Conservation (phyloP, 495 filamentous ascomycete species). For the Trichoderma parareesei region DNA sequence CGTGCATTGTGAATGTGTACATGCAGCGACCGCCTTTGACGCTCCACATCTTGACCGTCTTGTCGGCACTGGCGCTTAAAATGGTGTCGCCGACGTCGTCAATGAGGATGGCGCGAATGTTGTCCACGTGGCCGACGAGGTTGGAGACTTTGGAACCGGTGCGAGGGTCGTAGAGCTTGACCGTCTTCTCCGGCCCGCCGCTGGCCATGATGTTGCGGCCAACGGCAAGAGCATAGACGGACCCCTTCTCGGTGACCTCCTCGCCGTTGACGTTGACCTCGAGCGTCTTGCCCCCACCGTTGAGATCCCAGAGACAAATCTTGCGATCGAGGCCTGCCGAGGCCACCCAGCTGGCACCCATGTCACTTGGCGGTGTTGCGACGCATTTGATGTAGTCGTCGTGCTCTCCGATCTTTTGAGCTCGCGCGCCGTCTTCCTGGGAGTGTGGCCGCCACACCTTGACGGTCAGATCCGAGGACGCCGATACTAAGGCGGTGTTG, state of each 20-base stretch:
- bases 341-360: conserved; percentile 76
- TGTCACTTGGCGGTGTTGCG: conserved; percentile 57
- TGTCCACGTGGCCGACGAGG: conserved; percentile 97
- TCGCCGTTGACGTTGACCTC: conserved; percentile 76
- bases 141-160: conserved; percentile 88
- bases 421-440: conserved; percentile 50
- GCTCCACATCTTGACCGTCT: conserved; percentile 97
- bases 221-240: conserved; percentile 81
- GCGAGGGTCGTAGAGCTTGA: conserved; percentile 86
- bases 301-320: conserved; percentile 87
- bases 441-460: conserved; percentile 90
- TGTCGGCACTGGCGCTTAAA: conserved; percentile 91
- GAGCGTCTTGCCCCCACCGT: conserved; percentile 73
- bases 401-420: conserved; percentile 83
- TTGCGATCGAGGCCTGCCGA: conserved; percentile 94
- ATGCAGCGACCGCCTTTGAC: conserved; percentile 89
- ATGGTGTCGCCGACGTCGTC: conserved; percentile 83
- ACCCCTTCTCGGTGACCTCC: conserved; percentile 80
- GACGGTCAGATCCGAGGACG: conserved; percentile 90
- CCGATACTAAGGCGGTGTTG: conserved; percentile 80
- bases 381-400: conserved; percentile 94
- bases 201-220: conserved; percentile 71
- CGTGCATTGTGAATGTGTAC: conserved; percentile 98
- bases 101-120: conserved; percentile 82
- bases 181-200: conserved; percentile 89